phyloP scores from a whole-genome alignment of 1,284 basidiomycete genomes.

The Ceratobasidium sp. region DNA sequence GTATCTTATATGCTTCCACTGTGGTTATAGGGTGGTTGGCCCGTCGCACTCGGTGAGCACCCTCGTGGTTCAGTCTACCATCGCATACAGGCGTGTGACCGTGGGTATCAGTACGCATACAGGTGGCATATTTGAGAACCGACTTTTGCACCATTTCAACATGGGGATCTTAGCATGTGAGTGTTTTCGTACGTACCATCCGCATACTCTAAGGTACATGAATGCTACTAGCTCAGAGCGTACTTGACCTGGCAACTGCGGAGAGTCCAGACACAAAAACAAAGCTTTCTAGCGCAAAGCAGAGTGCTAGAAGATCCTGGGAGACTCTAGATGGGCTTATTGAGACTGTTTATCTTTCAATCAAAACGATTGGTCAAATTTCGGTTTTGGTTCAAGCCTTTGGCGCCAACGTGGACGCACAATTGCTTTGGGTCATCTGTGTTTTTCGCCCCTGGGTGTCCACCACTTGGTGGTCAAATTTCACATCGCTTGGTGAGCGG shows the following conservation, averaged over 20 bases:
- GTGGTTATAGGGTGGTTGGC: background rate
- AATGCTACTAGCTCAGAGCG: background rate
- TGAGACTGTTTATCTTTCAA: background rate
- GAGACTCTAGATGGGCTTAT: background rate
- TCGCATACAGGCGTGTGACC: background rate
- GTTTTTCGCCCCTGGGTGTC: background rate
- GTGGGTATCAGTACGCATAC: background rate
- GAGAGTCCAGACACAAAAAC: constrained; percentile 22
- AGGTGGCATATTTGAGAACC: background rate
- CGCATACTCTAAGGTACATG: background rate
- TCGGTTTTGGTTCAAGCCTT: background rate
- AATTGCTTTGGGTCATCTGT: background rate
- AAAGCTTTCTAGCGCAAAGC: constrained; percentile 13
- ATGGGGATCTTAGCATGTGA: constrained; percentile 9
- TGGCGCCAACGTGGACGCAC: background rate
- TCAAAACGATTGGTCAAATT: background rate
- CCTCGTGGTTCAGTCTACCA: background rate
- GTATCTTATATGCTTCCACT: background rate
- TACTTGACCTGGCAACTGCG: constrained; percentile 31
- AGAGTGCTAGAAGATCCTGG: background rate
- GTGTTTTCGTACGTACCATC: background rate
- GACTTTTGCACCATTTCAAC: constrained; percentile 36
- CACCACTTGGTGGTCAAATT: background rate
- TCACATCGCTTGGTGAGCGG: background rate
- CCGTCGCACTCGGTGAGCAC: background rate